A percentile compares a stretch with the other conserved stretches of the same genome.
phyloP scores from a whole-genome alignment of 805 yeast genomes.

The Kazachstania martiniae region DNA sequence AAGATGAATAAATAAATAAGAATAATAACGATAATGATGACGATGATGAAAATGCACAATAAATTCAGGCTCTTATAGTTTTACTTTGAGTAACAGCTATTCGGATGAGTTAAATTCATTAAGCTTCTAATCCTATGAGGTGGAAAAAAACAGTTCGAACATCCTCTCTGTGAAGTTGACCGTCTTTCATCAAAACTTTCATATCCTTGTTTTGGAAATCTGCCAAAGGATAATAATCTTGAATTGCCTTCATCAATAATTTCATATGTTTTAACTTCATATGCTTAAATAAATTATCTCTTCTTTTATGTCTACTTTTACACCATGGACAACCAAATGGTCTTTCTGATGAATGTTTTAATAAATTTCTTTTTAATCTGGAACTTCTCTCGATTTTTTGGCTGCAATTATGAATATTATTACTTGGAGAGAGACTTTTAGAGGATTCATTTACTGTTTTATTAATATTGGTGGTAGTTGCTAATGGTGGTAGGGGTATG shows the following conservation, averaged over 20 bases:
- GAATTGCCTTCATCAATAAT: slow-evolving; percentile 11
- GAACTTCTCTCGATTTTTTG: slow-evolving; percentile 22
- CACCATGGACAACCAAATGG: slow-evolving; percentile 25
- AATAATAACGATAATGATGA: no score
- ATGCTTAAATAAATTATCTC: slow-evolving; percentile 26
- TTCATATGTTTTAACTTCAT: slow-evolving; percentile 24
- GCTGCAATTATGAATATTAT: no score
- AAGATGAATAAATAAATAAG: no score
- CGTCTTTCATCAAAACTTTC: slow-evolving; percentile 8
- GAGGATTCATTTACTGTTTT: no score
- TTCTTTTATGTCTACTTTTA: slow-evolving; percentile 24
- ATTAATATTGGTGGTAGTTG: no score
- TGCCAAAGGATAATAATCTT: slow-evolving; percentile 3
- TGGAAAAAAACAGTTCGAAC: slow-evolving; percentile 12
- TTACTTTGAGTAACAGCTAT: background rate
- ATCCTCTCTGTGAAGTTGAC: slow-evolving; percentile 16
- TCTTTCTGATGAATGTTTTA: slow-evolving; percentile 22
- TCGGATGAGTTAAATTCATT: no score
- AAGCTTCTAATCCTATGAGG: background rate
- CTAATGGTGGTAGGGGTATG: no score
- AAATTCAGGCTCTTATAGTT: no score
- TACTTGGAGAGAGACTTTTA: no score
- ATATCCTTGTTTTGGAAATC: slow-evolving; percentile 3
- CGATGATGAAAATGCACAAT: no score
- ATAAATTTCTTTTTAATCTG: slow-evolving; percentile 24